Evolutionary conservation across 106 monocot species (phyloP), one percentile per base, ranked within the genome.

Genomic region (Amphibolis antarctica): DNA sequence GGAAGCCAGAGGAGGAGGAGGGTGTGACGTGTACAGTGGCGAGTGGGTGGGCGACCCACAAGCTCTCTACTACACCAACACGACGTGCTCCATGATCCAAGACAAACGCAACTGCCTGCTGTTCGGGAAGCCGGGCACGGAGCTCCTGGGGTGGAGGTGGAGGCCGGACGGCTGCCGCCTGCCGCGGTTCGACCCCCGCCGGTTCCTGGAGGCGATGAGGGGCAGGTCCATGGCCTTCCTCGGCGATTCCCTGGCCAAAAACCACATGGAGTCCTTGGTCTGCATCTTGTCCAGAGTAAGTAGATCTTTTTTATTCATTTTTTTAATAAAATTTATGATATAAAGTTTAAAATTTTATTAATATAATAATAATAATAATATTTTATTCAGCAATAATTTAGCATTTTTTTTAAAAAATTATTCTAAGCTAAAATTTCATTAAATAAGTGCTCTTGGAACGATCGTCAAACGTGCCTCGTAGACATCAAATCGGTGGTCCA

Each of bases 131-230:
- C 82, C 87, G 12, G 92, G 87, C 50, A 82, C 55, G 54, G 84
- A 75, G 3, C 87, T 84, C 42, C 84, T 82, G 64, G 82, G 76
- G 47, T 92, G 84, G 82, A 84, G 92, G 44, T 92, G 92, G 92
- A 86, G 80, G 52, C 92, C 92, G 2, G 78, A 82, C 30, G 58
- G 63, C 0, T 92, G 87, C 27, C 65, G 71, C 18, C 79, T 92
- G 10, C 87, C 92, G 1, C 69, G 77, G 19, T 92, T 92, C 66
- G 81, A 92, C 63, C 70, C 64, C 19, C 66, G 46, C 26, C 68
- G 71, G 60, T 87, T 92, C 53, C 62, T 92, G 42, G 65, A 83
- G 58, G 43, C 84, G 64, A 87, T 92, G 87, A 70, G 72, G 67
- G 81, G 77, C 9, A 86, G 82, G 64, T 84, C 86, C 0, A 46